Evolutionary conservation across 2,329 filamentous ascomycete species (phyloP).

Genomic region (Sporothrix inflata): DNA sequence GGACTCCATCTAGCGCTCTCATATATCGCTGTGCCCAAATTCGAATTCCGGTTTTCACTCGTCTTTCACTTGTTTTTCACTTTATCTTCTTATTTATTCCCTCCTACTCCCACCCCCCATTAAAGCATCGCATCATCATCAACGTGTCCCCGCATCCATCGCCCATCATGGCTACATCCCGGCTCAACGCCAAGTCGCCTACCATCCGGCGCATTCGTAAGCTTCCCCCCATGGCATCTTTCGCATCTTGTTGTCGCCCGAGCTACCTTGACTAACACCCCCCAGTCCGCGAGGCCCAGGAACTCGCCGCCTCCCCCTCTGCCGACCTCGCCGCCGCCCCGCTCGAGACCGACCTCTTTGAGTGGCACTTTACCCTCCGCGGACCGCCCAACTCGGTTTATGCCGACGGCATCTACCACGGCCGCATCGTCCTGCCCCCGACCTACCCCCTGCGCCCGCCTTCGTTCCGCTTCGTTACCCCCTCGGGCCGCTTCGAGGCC

Average conservation of each 20-base stretch:
- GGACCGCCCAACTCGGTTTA: conserved; percentile 84
- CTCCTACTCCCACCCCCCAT: background rate
- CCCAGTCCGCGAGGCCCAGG: conserved; percentile 84
- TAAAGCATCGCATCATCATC: background rate
- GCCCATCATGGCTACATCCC: conserved; percentile 12
- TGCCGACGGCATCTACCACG: conserved; percentile 85
- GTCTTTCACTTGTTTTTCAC: too few species aligned
- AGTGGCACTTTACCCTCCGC: conserved; percentile 98
- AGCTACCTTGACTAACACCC: background rate
- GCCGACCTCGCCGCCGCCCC: conserved; percentile 84
- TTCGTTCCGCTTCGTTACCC: conserved; percentile 92
- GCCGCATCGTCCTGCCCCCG: conserved; percentile 86
- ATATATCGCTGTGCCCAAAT: too few species aligned
- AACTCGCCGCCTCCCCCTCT: conserved; percentile 78
- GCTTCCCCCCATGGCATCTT: background rate
- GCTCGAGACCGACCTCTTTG: conserved; percentile 87
- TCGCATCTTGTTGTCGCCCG: background rate
- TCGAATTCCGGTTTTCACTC: too few species aligned
- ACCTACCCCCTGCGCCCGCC: conserved; percentile 91
- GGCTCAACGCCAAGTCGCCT: conserved; percentile 71
- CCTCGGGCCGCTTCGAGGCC: conserved; percentile 88
- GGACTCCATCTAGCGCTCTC: too few species aligned
- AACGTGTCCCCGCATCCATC: background rate
- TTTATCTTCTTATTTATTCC: background rate
- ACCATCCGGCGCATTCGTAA: conserved; percentile 82